Conservation (phyloP, 2,329 filamentous ascomycete species). For the Pyrenophora teres region DNA sequence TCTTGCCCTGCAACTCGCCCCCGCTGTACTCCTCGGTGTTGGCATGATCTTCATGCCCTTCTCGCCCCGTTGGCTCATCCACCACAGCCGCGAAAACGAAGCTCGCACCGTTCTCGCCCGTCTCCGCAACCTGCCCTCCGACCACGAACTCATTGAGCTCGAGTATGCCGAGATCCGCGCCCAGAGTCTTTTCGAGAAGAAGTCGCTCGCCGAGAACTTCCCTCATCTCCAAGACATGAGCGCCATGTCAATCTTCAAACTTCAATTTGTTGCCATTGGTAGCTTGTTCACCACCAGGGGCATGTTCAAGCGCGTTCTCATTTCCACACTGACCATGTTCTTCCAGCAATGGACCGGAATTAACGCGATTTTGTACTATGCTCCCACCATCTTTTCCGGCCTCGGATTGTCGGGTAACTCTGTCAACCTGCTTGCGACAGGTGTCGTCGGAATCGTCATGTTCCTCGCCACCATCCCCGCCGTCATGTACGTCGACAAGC, state of each 20-base stretch:
- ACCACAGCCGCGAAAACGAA: slow-evolving; percentile 70
- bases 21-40: slow-evolving; percentile 66
- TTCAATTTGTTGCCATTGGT: slow-evolving; percentile 68
- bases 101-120: slow-evolving; percentile 65
- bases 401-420: slow-evolving; percentile 55
- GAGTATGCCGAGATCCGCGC: slow-evolving; percentile 83
- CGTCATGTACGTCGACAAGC: slow-evolving; percentile 68
- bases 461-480: slow-evolving; percentile 65
- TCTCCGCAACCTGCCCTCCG: slow-evolving; percentile 64
- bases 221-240: slow-evolving; percentile 66
- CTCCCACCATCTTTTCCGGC: slow-evolving; percentile 55
- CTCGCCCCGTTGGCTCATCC: slow-evolving; percentile 74
- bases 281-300: slow-evolving; percentile 67
- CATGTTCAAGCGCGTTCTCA: slow-evolving; percentile 68
- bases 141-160: slow-evolving; percentile 71
- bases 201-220: slow-evolving; percentile 68
- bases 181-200: slow-evolving; percentile 75
- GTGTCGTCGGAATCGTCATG: slow-evolving; percentile 73
- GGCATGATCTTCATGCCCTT: slow-evolving; percentile 83
- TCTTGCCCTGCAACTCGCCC: slow-evolving; percentile 70
- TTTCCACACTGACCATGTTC: slow-evolving; percentile 59
- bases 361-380: slow-evolving; percentile 55
- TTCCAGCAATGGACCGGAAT: slow-evolving; percentile 53
- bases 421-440: slow-evolving; percentile 67
- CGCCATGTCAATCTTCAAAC: slow-evolving; percentile 57